Evolutionary conservation across 202 grass and related monocot species (phyloP), one percentile per base, ranked within the genome.

Genomic region (Dendrocalamus latiflorus): DNA sequence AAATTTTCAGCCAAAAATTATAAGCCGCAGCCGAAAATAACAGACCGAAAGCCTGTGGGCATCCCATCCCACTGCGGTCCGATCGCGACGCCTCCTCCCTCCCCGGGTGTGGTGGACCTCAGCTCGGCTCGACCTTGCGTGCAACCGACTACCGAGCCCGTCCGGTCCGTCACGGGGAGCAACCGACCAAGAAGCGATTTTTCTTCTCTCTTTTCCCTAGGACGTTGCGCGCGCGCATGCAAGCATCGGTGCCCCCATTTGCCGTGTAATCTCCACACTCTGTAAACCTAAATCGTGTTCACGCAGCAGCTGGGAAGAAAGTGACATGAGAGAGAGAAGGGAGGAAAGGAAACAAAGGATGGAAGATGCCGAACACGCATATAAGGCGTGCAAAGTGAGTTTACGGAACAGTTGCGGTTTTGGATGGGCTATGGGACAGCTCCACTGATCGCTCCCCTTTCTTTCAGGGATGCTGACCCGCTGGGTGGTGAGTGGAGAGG

Each of bases 381-480:
- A 16, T 49, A 51, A 34, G 50, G 20, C 65, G 73, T 72, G 66
- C 65, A 21, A 44, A 42, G 75, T 41, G 65, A 49, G 58, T 5
- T 37, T 68, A 70, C 4, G 53, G 15, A 80, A 63, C 10, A 70
- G 81, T 57, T 11, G n/a, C 4, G 76, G 70, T 18, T 71, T 81
- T 76, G 76, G 82, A 85, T 73, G 59, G 61, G 15, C 49, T 41
- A 79, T 8, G 79, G 47, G 80, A 84, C 50, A 79, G 75, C 62
- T 70, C 76, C 70, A 85, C 69, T 18, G 53, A 88, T 53, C 6
- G 39, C 65, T 28, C 26, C 15, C 62, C 64, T 2, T 9, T 48
- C 67, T 72, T 25, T 74, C 38, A 43, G 65, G 56, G 70, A 71
- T 41, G 81, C 69, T 33, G 75, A 58, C 65, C 8, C 4, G 56